phyloP scores from a whole-genome alignment of 106 monocot genomes.

The Dioscorea dumetorum region DNA sequence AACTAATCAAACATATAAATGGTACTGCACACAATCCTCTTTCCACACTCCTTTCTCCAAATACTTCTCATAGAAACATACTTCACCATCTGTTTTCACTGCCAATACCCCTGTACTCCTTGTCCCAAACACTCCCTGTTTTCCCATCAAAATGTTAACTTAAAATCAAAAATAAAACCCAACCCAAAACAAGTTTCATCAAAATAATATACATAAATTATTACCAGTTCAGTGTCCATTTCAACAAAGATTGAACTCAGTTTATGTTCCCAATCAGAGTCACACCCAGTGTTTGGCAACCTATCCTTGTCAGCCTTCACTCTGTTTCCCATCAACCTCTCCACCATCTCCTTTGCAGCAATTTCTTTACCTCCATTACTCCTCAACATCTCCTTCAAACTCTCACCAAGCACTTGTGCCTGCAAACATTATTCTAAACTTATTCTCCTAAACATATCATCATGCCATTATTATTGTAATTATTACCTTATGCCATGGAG shows the following conservation, averaged over 20 bases:
- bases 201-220: no score
- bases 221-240: constrained; percentile 53
- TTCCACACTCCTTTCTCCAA: constrained; percentile 43
- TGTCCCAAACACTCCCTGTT: constrained; percentile 40
- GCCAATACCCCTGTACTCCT: constrained; percentile 39
- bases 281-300: constrained; percentile 74
- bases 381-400: constrained; percentile 34
- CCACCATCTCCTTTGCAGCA: constrained; percentile 36
- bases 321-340: constrained; percentile 56
- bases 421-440: constrained; percentile 1
- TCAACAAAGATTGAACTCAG: constrained; percentile 69
- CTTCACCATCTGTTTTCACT: constrained; percentile 22
- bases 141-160: neutral
- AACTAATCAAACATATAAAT: constrained; percentile 6
- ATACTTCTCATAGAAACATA: constrained; percentile 51
- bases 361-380: constrained; percentile 35
- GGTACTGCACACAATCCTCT: constrained; percentile 29
- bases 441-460: no score
- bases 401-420: constrained; percentile 36
- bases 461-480: no score
- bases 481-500: constrained; percentile 69
- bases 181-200: no score
- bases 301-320: constrained; percentile 34
- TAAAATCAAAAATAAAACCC: neutral
- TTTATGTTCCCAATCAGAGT: constrained; percentile 47